Evolutionary conservation across 1,284 basidiomycete species (phyloP).

Genomic region (Sparassis latifolia): DNA sequence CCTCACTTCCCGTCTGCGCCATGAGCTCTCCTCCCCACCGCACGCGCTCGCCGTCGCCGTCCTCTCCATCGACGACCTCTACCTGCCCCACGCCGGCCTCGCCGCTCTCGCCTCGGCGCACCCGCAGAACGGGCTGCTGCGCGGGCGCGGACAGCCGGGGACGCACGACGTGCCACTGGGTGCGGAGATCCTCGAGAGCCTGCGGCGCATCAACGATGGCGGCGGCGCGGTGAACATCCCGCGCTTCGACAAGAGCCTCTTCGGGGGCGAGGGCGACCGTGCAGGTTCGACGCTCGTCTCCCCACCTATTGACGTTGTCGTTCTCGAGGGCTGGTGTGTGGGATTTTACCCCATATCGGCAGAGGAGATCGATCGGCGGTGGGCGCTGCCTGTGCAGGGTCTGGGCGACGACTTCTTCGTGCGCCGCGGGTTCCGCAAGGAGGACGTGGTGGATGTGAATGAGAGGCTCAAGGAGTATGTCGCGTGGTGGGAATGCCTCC

Average conservation of each 20-base stretch:
- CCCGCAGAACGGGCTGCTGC: slow-evolving; percentile 58
- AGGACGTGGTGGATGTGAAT: slow-evolving; percentile 60
- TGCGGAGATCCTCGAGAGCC: slow-evolving; percentile 37
- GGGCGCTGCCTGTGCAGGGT: slow-evolving; percentile 28
- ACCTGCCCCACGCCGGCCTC: slow-evolving; percentile 64
- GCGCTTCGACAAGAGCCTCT: slow-evolving; percentile 82
- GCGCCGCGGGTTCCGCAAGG: slow-evolving; percentile 28
- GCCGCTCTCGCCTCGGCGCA: slow-evolving; percentile 44
- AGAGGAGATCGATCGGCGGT: slow-evolving; percentile 37
- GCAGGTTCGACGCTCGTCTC: slow-evolving; percentile 33
- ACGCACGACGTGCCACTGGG: slow-evolving; percentile 80
- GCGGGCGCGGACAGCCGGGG: slow-evolving; percentile 81
- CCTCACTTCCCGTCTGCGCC: slow-evolving; percentile 50
- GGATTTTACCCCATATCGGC: slow-evolving; percentile 59
- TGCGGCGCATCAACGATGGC: slow-evolving; percentile 41
- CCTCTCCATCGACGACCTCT: slow-evolving; percentile 84
- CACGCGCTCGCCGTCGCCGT: slow-evolving; percentile 54
- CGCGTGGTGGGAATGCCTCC: slow-evolving; percentile 61
- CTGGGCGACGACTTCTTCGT: slow-evolving; percentile 35
- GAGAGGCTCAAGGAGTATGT: slow-evolving; percentile 50
- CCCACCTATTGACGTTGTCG: slow-evolving; percentile 72
- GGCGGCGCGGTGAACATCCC: slow-evolving; percentile 55
- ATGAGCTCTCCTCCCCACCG: slow-evolving; percentile 40
- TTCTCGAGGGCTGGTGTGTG: slow-evolving; percentile 84
- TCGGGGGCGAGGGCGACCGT: slow-evolving; percentile 80